Conservation (phyloP, 2,329 filamentous ascomycete genomes). For the Beauveria sp. region DNA sequence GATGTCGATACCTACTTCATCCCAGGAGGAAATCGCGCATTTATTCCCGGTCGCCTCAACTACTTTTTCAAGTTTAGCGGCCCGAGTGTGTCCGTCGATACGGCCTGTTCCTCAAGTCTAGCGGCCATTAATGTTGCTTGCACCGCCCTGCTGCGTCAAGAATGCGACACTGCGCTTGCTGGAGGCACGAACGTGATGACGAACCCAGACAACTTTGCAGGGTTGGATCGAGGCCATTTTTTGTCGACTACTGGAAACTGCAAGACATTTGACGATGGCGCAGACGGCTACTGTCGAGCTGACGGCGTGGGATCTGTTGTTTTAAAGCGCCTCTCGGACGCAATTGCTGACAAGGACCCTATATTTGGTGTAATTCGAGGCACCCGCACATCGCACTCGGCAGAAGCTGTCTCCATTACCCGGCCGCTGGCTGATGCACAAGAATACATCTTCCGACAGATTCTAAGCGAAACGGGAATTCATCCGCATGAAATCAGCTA, state of each 20-base stretch:
- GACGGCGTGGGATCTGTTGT: slow-evolving; percentile 42
- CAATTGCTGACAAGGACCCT: slow-evolving; percentile 52
- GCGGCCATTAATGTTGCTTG: slow-evolving; percentile 52
- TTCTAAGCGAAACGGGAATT: slow-evolving; percentile 50
- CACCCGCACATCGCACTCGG: slow-evolving; percentile 63
- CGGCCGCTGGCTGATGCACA: slow-evolving; percentile 60
- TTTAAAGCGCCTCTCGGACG: slow-evolving; percentile 42
- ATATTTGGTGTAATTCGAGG: slow-evolving; percentile 56
- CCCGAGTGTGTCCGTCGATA: slow-evolving; percentile 65
- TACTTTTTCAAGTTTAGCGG: slow-evolving; percentile 73
- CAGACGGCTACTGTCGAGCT: slow-evolving; percentile 49
- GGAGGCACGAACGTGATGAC: slow-evolving; percentile 59
- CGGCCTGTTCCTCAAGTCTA: slow-evolving; percentile 70
- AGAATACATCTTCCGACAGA: slow-evolving; percentile 49
- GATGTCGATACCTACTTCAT: slow-evolving; percentile 55
- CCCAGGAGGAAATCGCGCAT: slow-evolving; percentile 33
- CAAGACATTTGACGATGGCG: slow-evolving; percentile 49
- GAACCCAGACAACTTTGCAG: slow-evolving; percentile 58
- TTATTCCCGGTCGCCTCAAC: slow-evolving; percentile 55
- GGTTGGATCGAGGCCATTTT: slow-evolving; percentile 58
- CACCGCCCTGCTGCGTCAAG: slow-evolving; percentile 47
- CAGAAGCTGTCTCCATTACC: slow-evolving; percentile 63
- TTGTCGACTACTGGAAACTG: slow-evolving; percentile 39
- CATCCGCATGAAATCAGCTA: slow-evolving; percentile 44
- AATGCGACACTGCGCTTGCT: slow-evolving; percentile 56